Percentiles rank a stretch among this genome's conserved stretches.
Conservation (phyloP, 148 eudicot genomes). For the Persicaria tinctoria region DNA sequence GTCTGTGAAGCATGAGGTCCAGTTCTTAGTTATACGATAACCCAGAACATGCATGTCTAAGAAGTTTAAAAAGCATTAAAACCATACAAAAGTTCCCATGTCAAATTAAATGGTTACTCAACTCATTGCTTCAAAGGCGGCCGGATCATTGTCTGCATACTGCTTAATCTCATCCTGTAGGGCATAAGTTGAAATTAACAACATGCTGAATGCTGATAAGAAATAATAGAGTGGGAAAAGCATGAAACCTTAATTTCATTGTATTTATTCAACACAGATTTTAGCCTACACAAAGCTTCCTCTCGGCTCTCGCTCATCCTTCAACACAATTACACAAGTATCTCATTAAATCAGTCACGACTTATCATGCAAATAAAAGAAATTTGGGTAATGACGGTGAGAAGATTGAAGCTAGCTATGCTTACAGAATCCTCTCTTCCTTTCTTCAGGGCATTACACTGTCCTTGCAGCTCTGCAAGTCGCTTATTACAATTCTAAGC, state of each 20-base stretch:
- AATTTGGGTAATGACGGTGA: background rate
- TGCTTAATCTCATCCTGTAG: constrained; percentile 67
- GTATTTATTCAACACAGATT: constrained; percentile 64
- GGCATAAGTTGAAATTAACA: background rate
- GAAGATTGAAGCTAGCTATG: constrained; percentile 9
- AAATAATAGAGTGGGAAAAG: constrained; percentile 11
- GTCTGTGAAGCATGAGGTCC: background rate
- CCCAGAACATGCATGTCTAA: background rate
- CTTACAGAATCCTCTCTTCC: constrained; percentile 93
- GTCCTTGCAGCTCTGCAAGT: constrained; percentile 53
- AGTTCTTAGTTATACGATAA: background rate
- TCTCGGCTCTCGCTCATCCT: constrained; percentile 97
- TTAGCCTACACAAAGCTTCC: constrained; percentile 66
- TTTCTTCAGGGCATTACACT: constrained; percentile 62
- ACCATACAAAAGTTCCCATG: background rate
- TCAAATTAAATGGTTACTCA: constrained; percentile 9
- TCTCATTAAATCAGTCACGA: constrained; percentile 16
- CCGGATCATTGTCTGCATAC: constrained; percentile 95
- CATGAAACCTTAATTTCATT: constrained; percentile 56
- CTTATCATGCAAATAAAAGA: background rate
- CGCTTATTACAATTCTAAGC: constrained; percentile 73
- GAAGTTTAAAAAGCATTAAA: background rate
- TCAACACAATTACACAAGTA: constrained; percentile 12
- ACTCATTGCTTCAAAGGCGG: constrained; percentile 90
- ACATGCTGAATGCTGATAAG: constrained; percentile 10